Evolutionary conservation across 495 filamentous ascomycete species (phyloP).

Genomic region (Annulohypoxylon moriforme): DNA sequence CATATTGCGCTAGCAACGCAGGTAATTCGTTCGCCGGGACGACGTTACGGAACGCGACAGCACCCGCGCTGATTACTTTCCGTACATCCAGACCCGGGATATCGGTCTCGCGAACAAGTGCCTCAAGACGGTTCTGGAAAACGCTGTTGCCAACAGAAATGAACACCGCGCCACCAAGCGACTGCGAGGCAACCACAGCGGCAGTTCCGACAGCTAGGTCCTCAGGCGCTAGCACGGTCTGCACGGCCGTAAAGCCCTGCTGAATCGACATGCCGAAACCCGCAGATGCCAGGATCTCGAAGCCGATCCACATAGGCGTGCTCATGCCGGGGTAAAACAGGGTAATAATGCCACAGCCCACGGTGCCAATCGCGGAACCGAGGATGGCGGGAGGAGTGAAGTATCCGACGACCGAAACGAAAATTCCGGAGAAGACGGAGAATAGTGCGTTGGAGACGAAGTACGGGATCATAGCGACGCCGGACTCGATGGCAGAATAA

Average conservation of each 20-base stretch:
- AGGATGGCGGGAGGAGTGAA: conserved; percentile 74
- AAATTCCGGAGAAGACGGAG: conserved; percentile 64
- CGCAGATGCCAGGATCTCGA: conserved; percentile 69
- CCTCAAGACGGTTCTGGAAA: conserved; percentile 38
- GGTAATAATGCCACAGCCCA: conserved; percentile 73
- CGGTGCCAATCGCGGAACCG: conserved; percentile 65
- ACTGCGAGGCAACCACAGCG: conserved; percentile 68
- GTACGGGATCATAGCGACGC: conserved; percentile 74
- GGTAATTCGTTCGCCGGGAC: conserved; percentile 48
- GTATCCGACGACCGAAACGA: conserved; percentile 65
- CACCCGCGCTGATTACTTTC: conserved; percentile 55
- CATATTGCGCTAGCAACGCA: conserved; percentile 45
- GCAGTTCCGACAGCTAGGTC: conserved; percentile 68
- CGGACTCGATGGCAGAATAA: conserved; percentile 71
- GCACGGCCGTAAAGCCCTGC: conserved; percentile 63
- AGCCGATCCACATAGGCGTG: conserved; percentile 67
- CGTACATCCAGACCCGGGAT: conserved; percentile 48
- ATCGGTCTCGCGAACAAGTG: conserved; percentile 20
- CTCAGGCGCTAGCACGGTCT: conserved; percentile 59
- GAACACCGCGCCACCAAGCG: conserved; percentile 69
- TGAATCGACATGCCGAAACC: conserved; percentile 73
- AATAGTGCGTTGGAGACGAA: conserved; percentile 69
- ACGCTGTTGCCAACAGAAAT: conserved; percentile 65
- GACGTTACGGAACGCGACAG: conserved; percentile 58
- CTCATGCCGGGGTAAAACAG: conserved; percentile 59